Evolutionary conservation across 805 yeast species (phyloP).

Genomic region (Kluyveromyces nonfermentans): DNA sequence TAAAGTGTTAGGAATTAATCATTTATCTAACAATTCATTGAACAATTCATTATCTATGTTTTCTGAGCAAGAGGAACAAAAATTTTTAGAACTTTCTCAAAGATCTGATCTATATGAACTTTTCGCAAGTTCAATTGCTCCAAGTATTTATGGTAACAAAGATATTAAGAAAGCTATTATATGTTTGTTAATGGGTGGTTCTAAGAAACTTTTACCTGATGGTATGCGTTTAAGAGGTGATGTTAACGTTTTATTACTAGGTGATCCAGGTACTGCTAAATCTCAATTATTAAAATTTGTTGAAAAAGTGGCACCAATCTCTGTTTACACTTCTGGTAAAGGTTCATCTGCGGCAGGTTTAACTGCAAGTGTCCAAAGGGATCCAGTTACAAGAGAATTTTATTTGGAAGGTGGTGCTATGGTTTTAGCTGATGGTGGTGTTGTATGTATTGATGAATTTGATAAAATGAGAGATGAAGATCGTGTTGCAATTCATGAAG

Average conservation of each 20-base stretch:
- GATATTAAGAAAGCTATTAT: slow-evolving; percentile 93
- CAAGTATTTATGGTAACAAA: slow-evolving; percentile 87
- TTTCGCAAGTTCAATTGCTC: slow-evolving; percentile 87
- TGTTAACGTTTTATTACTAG: slow-evolving; percentile 82
- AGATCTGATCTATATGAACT: slow-evolving; percentile 76
- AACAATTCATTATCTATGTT: slow-evolving; percentile 44
- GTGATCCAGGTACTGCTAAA: slow-evolving; percentile 99
- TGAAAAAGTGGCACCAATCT: slow-evolving; percentile 87
- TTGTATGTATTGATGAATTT: slow-evolving; percentile 97
- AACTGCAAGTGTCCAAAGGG: slow-evolving; percentile 96
- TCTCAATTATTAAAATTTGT: slow-evolving; percentile 93
- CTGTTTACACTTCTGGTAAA: slow-evolving; percentile 96
- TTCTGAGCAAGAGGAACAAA: slow-evolving; percentile 91
- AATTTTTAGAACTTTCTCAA: slow-evolving; percentile 70
- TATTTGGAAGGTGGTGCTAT: slow-evolving; percentile 98
- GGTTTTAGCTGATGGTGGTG: slow-evolving; percentile 99
- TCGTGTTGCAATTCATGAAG: slow-evolving; percentile 97
- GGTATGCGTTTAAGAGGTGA: slow-evolving; percentile 97
- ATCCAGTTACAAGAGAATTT: slow-evolving; percentile 78
- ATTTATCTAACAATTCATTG: slow-evolving; percentile 59
- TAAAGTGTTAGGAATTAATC: slow-evolving; percentile 78
- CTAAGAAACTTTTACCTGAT: slow-evolving; percentile 85
- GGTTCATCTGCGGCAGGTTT: slow-evolving; percentile 99
- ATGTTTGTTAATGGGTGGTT: slow-evolving; percentile 89
- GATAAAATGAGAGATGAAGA: slow-evolving; percentile 99